Evolutionary conservation across 768 basidiomycete genomes (phyloP).

Genomic region (Tephrocybe sp.): DNA sequence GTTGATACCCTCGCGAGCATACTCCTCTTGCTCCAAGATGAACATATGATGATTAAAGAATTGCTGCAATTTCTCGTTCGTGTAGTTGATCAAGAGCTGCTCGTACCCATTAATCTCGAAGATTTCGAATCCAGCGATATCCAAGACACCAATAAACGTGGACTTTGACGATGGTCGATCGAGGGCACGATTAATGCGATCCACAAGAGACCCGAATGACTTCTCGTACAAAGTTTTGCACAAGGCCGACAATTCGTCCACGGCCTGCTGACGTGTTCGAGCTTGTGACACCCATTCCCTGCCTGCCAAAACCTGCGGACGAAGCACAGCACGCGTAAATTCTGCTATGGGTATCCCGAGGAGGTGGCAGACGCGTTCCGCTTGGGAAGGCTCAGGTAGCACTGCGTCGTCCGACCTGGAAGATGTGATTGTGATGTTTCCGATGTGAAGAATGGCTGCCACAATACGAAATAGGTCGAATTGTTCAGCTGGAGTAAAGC

Average conservation of each 20-base stretch:
- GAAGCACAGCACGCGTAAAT: slow-evolving; percentile 84
- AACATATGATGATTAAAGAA: slow-evolving; percentile 99
- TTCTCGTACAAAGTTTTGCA: slow-evolving; percentile 98
- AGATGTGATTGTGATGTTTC: slow-evolving; percentile 83
- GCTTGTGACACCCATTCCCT: slow-evolving; percentile 97
- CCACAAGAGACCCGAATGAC: slow-evolving; percentile 90
- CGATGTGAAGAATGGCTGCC: slow-evolving; percentile 92
- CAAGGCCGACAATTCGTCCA: slow-evolving; percentile 87
- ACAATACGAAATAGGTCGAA: slow-evolving; percentile 92
- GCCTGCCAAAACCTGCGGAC: slow-evolving; percentile 89
- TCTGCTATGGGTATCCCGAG: slow-evolving; percentile 86
- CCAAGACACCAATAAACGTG: slow-evolving; percentile 96
- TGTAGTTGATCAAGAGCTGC: slow-evolving; percentile 97
- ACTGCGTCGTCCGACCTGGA: slow-evolving; percentile 77
- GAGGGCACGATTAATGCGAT: slow-evolving; percentile 90
- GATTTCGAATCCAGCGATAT: slow-evolving; percentile 99
- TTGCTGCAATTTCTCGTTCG: slow-evolving; percentile 98
- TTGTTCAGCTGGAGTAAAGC: slow-evolving; percentile 83
- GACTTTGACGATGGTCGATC: slow-evolving; percentile 91
- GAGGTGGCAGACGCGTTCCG: slow-evolving; percentile 86
- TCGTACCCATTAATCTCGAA: slow-evolving; percentile 94
- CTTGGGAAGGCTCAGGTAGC: slow-evolving; percentile 81
- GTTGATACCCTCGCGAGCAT: slow-evolving; percentile 91
- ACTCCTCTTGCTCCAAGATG: slow-evolving; percentile 98
- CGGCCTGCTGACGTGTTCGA: slow-evolving; percentile 84